Evolutionary conservation across 495 filamentous ascomycete genomes (phyloP).

Genomic region (Talaromyces nanjingensis): DNA sequence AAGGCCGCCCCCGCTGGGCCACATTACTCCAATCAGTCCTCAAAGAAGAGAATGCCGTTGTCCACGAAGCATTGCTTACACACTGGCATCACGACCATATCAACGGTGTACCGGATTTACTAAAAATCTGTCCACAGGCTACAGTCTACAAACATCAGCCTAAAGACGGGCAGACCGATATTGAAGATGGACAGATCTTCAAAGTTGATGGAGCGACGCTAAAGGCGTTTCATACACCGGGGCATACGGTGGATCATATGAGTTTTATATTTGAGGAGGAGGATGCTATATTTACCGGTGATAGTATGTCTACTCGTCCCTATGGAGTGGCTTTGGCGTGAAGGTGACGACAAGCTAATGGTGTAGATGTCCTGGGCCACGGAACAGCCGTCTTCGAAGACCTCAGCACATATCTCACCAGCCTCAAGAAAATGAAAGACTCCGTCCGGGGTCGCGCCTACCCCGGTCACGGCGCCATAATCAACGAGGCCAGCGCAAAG

Average conservation of each 20-base stretch:
- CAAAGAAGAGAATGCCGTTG: constrained; percentile 53
- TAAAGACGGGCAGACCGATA: constrained; percentile 31
- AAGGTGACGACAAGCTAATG: neutral
- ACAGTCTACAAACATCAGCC: constrained; percentile 46
- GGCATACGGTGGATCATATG: constrained; percentile 85
- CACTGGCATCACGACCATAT: constrained; percentile 90
- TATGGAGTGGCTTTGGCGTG: too few species aligned
- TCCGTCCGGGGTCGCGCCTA: constrained; percentile 67
- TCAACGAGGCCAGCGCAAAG: constrained; percentile 57
- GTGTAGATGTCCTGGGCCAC: constrained; percentile 72
- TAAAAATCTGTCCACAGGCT: constrained; percentile 50
- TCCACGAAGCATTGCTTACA: constrained; percentile 65
- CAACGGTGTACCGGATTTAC: constrained; percentile 63
- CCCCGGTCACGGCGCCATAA: constrained; percentile 77
- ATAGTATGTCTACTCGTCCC: constrained; percentile 46
- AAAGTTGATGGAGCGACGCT: constrained; percentile 68
- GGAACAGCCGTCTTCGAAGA: constrained; percentile 92
- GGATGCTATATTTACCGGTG: constrained; percentile 85
- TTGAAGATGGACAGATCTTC: constrained; percentile 68
- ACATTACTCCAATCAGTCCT: constrained; percentile 55
- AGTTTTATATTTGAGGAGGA: constrained; percentile 63
- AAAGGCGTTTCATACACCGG: constrained; percentile 69
- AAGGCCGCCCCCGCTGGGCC: constrained; percentile 57
- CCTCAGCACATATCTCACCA: constrained; percentile 62
- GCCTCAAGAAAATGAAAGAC: constrained; percentile 61